phyloP scores from a whole-genome alignment of 768 basidiomycete genomes.

The Phlebiopsis gigantea region DNA sequence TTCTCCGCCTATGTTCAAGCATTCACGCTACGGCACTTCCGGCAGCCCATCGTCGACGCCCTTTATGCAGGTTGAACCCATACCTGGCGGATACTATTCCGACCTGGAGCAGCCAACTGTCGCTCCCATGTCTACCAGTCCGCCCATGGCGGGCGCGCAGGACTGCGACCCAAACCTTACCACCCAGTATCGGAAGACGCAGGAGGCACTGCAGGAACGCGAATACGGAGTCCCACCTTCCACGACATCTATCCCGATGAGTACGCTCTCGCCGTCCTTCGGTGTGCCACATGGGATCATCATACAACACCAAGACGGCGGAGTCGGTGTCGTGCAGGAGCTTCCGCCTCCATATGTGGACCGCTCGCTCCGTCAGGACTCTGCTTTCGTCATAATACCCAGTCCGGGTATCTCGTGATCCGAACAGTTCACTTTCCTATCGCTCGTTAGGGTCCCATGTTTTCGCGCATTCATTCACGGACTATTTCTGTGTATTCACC shows the following conservation, averaged over 20 bases:
- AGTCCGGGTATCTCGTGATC: too few species aligned
- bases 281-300: slow-evolving; percentile 19
- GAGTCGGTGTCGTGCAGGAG: slow-evolving; percentile 29
- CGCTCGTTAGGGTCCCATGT: too few species aligned
- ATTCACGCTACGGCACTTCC: neutral
- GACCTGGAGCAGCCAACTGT: neutral
- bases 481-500: too few species aligned
- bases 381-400: too few species aligned
- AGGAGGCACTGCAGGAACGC: neutral
- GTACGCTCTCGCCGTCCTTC: neutral
- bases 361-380: too few species aligned
- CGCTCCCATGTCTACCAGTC: neutral
- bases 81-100: slow-evolving; percentile 12
- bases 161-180: neutral
- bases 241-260: neutral
- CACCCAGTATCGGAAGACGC: neutral
- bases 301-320: slow-evolving; percentile 36
- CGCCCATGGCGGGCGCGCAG: too few species aligned
- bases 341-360: slow-evolving; percentile 36
- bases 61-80: slow-evolving; percentile 15
- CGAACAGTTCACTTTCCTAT: too few species aligned
- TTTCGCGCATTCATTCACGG: too few species aligned
- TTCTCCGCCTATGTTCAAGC: neutral
- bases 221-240: neutral
- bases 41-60: slow-evolving; percentile 11